Conservation (phyloP, 148 eudicot species). For the Camellia japonica region DNA sequence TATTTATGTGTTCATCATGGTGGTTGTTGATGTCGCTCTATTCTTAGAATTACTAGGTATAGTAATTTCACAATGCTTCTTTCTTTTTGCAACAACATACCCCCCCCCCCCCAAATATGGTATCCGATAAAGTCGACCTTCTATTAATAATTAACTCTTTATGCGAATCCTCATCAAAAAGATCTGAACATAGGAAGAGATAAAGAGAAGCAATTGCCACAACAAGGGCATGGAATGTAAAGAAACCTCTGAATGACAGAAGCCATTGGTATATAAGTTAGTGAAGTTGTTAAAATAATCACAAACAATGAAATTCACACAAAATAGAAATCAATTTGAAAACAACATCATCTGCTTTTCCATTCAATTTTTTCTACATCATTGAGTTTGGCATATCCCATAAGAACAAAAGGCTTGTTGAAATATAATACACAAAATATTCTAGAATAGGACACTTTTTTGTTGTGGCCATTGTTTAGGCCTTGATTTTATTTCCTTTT, state of each 20-base stretch:
- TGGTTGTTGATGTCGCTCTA: no score
- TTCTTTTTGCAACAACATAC: constrained; percentile 23
- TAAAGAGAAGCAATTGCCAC: constrained; percentile 48
- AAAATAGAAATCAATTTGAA: neutral
- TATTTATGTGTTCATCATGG: no score
- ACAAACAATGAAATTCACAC: neutral
- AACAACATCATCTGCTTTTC: constrained; percentile 40
- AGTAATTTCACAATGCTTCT: neutral
- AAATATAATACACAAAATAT: no score
- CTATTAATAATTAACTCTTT: constrained; percentile 28
- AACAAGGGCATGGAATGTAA: constrained; percentile 52
- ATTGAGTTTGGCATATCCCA: constrained; percentile 42
- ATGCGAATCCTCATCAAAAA: constrained; percentile 30
- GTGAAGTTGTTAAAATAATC: neutral
- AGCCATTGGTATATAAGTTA: neutral
- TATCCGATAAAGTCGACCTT: constrained; percentile 40
- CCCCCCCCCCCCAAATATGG: constrained; percentile 28
- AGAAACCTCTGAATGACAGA: constrained; percentile 42
- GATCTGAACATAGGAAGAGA: constrained; percentile 37
- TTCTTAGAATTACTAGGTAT: no score
- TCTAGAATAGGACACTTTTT: no score
- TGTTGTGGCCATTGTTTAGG: no score
- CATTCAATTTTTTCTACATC: constrained; percentile 37
- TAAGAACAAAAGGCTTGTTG: constrained; percentile 18
- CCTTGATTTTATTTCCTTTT: no score